phyloP scores from a whole-genome alignment of 2,329 filamentous ascomycete genomes.

The Penicillium sp. region DNA sequence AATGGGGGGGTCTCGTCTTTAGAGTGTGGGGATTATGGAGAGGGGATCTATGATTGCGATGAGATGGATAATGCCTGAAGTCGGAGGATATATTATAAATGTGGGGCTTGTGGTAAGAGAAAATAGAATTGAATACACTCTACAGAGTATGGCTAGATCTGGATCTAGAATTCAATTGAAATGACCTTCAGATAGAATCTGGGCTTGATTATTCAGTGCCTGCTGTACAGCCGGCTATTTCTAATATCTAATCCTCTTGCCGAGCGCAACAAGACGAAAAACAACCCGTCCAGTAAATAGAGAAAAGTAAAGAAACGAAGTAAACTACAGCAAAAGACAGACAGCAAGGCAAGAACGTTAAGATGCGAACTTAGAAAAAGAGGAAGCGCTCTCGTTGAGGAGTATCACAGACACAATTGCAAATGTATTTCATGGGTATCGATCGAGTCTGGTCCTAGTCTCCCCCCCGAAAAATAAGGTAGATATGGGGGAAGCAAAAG shows the following conservation, averaged over 20 bases:
- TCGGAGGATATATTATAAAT: not conserved
- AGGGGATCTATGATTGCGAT: not conserved
- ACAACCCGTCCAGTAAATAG: not conserved
- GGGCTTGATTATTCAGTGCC: not conserved
- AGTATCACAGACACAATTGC: slow-evolving; percentile 13
- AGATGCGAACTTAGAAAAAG: not conserved
- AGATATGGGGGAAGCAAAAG: not conserved
- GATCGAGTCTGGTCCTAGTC: slow-evolving; percentile 11
- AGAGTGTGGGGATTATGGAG: not conserved
- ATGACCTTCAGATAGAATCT: not conserved
- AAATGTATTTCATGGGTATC: slow-evolving; percentile 22
- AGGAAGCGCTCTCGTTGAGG: slow-evolving; percentile 1
- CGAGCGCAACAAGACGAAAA: not conserved
- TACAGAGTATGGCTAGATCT: not conserved
- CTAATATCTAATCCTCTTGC: slow-evolving; percentile 6
- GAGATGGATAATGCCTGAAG: not conserved
- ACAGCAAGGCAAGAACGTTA: not conserved
- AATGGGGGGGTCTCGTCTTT: not conserved
- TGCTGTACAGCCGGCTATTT: not conserved
- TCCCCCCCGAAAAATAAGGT: not conserved
- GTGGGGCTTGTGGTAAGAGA: too few relatives aligned
- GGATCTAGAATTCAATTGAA: not conserved
- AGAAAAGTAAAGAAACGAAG: not conserved
- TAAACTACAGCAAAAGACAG: not conserved
- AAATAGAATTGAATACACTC: not conserved